phyloP scores from a whole-genome alignment of 2,329 filamentous ascomycete genomes.

The Ascochyta viciae-villosae region DNA sequence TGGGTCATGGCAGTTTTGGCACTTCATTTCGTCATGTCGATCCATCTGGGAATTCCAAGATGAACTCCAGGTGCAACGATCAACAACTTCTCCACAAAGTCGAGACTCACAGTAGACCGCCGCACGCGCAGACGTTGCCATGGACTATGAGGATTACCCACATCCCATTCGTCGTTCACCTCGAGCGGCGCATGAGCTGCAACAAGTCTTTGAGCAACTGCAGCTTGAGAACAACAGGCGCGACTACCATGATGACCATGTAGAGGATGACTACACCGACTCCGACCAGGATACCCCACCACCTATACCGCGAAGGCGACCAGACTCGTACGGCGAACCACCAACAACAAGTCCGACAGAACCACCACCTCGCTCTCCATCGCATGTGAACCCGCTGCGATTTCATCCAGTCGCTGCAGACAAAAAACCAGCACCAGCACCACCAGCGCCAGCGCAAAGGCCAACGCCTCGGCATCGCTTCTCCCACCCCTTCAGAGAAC shows the following conservation, averaged over 20 bases:
- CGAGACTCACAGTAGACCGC: conserved; percentile 1
- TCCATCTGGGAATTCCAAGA: not conserved
- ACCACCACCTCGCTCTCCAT: conserved; percentile 14
- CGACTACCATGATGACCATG: not conserved
- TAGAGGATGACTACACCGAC: conserved; percentile 9
- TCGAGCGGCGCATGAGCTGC: conserved; percentile 25
- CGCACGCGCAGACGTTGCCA: conserved; percentile 17
- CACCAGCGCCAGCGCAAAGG: conserved; percentile 6
- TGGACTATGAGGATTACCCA: conserved; percentile 26
- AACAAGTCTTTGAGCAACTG: conserved; percentile 20
- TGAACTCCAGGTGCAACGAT: conserved; percentile 4
- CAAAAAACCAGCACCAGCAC: conserved; percentile 1
- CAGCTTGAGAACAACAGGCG: conserved; percentile 8
- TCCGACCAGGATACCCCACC: conserved; percentile 25
- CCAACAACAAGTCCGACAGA: conserved; percentile 1
- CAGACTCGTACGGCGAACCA: conserved; percentile 1
- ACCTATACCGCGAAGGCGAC: conserved; percentile 24
- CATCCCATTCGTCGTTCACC: conserved; percentile 30
- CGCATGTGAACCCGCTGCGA: conserved; percentile 29
- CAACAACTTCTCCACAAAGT: conserved; percentile 9
- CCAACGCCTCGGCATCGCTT: conserved; percentile 6
- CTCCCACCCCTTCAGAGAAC: conserved; percentile 21
- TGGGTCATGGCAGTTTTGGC: conserved; percentile 19
- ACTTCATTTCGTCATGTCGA: conserved; percentile 24
- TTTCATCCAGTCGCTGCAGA: conserved; percentile 21